Percentiles rank a stretch among this genome's conserved stretches.
Conservation (phyloP, 73 alveolate genomes). For the Stentor roeselii region DNA sequence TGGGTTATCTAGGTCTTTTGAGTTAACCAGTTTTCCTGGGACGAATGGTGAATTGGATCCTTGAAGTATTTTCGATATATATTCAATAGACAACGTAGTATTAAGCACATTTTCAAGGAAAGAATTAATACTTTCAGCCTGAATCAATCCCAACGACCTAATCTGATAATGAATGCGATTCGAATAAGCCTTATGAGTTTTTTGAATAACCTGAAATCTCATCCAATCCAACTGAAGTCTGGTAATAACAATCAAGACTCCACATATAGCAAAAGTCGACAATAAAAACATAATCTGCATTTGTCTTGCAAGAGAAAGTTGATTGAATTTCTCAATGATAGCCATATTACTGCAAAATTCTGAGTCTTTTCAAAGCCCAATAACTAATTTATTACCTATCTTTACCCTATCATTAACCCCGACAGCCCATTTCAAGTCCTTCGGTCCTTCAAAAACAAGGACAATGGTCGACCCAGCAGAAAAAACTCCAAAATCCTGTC, state of each 20-base stretch:
- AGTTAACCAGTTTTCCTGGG: neutral
- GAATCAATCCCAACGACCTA: neutral
- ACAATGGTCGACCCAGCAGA: conserved; percentile 76
- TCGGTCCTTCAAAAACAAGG: conserved; percentile 65
- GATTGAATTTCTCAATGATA: neutral
- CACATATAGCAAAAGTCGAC: neutral
- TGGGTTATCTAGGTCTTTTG: neutral
- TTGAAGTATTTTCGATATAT: neutral
- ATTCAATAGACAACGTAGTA: neutral
- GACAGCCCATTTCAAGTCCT: conserved; percentile 37
- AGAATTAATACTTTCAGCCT: neutral
- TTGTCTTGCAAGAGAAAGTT: neutral
- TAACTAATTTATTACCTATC: conserved; percentile 26
- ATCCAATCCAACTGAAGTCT: conserved; percentile 6
- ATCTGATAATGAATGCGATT: neutral
- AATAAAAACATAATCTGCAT: neutral
- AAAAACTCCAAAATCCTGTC: conserved; percentile 75
- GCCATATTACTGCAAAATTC: too few species aligned
- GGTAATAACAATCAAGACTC: neutral
- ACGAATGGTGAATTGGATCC: neutral
- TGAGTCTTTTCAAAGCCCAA: too few species aligned
- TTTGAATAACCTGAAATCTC: neutral
- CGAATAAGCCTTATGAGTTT: neutral
- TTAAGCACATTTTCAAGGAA: neutral
- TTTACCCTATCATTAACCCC: conserved; percentile 48